Percentiles rank a stretch among this genome's conserved stretches.
phyloP scores from a whole-genome alignment of 805 yeast species.

The Saccharomycopsis fibuligera region DNA sequence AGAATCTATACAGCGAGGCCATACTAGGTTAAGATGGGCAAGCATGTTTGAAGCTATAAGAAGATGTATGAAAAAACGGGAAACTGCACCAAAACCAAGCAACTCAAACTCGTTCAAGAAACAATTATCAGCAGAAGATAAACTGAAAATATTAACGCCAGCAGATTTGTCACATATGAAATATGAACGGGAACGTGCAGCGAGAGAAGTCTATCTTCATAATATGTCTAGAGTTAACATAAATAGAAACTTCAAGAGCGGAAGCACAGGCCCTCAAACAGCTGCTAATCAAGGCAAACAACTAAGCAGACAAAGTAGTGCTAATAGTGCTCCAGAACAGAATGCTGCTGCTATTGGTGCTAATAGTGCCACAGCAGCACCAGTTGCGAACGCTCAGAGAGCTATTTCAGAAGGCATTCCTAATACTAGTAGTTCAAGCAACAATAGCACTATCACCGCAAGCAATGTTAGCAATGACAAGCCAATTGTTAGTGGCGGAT shows the following conservation, averaged over 20 bases:
- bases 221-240: slow-evolving; percentile 25
- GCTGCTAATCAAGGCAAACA: slow-evolving; percentile 20
- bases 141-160: slow-evolving; percentile 58
- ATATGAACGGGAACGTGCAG: slow-evolving; percentile 77
- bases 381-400: no score
- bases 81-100: slow-evolving; percentile 58
- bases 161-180: slow-evolving; percentile 78
- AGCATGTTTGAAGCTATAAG: slow-evolving; percentile 95
- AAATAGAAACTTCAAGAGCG: not conserved
- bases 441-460: not conserved
- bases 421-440: not conserved
- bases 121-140: slow-evolving; percentile 37
- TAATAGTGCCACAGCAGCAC: not conserved
- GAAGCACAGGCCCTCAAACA: no score
- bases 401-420: not conserved
- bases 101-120: slow-evolving; percentile 35
- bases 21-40: slow-evolving; percentile 87
- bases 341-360: not conserved
- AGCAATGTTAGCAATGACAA: not conserved
- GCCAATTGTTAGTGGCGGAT: not conserved
- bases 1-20: slow-evolving; percentile 92
- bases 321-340: no score
- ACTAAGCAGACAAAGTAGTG: no score
- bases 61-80: slow-evolving; percentile 84
- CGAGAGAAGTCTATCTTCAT: slow-evolving; percentile 64